phyloP scores from a whole-genome alignment of 306 rosid species.

The Adenanthera pavonina region DNA sequence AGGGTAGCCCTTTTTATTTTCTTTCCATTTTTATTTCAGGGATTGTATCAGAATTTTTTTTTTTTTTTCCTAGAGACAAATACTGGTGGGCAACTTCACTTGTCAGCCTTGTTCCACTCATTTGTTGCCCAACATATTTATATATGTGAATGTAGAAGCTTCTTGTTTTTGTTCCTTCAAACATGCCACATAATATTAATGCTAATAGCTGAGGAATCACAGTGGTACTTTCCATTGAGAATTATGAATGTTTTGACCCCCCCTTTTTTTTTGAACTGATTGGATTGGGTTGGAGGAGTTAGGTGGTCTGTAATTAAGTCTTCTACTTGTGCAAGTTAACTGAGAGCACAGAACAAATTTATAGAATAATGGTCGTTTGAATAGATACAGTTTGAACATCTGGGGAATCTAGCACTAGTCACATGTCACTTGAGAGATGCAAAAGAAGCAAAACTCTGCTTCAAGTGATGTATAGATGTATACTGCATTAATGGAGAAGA shows the following conservation, averaged over 20 bases:
- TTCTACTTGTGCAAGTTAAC: background rate
- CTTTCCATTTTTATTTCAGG: constrained; percentile 28
- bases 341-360: background rate
- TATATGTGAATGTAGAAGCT: background rate
- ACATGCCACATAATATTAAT: background rate
- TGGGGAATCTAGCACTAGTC: background rate
- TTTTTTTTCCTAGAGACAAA: constrained; percentile 36
- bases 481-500: background rate
- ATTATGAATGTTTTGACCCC: no score
- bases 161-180: background rate
- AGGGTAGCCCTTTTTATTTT: constrained; percentile 12
- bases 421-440: background rate
- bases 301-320: background rate
- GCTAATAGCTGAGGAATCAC: background rate
- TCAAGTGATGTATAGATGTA: background rate
- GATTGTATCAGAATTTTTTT: constrained; percentile 45
- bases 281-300: no score
- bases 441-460: background rate
- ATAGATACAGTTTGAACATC: background rate
- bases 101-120: background rate
- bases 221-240: background rate
- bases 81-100: constrained; percentile 26
- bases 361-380: background rate
- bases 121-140: background rate
- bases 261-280: no score